Base-by-base conservation (phyloP, 306 rosid genomes). In the Rosa rugosa region DNA sequence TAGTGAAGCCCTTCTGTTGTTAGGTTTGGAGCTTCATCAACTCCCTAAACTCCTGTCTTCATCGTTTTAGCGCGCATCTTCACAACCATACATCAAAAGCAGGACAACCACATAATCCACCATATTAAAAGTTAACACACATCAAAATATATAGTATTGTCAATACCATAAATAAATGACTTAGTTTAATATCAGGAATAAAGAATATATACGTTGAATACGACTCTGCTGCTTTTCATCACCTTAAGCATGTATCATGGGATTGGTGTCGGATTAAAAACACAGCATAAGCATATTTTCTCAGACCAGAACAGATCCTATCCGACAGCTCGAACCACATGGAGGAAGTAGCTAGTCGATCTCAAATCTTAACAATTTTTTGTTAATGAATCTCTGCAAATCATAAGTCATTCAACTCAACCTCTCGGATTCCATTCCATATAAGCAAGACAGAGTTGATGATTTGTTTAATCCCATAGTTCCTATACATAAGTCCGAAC, bases 101-200 rank as follows among this genome's bases (percentile, higher is more conserved):
- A 44, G 70, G 77, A 70, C 81, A 59, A 70, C 22, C 47, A 71
- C 44, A 70, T 45, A 46, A 38, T 46, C 59, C 72, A 23, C 27
- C 16, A 63, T n/a, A 47, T 16, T 4, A 70, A 3, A 25, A 59
- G 66, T 25, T 11, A 23, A 49, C 34, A 53, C 46, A 11, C 6
- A 20, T 11, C 11, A 40, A 10, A 23, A 41, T 71, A 6, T 71
- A 6, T 1, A 71, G 8, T 11, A 20, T n/a, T 31, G 6, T 50
- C 8, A 8, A 27, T 51, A 64, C 18, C 42, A 36, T 34, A 66
- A 40, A n/a, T 7, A 27, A 62, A 62, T 27, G 36, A 3, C 65
- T 5, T 10, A 25, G 31, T 62, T 62, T 62, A 10, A 23, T 4
- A 3, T 69, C n/a, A 69, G n/a, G 11, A 41, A 18, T 69, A 69